These are phyloP conservation scores for Rhytidhysteron rufulum DNA, from an alignment of 2,329 filamentous ascomycete species.

Conservation along the genomic window DNA sequence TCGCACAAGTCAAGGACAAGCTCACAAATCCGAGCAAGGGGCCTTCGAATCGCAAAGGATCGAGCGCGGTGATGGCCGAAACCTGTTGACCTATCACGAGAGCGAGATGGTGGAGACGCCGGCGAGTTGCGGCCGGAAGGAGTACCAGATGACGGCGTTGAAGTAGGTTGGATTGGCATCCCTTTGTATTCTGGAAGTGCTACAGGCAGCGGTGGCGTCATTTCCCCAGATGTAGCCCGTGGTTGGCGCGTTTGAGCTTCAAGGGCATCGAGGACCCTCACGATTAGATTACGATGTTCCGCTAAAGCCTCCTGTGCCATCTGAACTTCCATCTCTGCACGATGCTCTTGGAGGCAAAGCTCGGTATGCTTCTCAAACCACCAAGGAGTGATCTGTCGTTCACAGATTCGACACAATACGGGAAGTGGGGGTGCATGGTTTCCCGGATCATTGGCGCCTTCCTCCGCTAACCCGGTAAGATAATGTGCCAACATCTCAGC, in stretches of 20 bases:
- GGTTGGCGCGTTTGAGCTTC: constrained; percentile 71
- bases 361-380: constrained; percentile 99
- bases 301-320: constrained; percentile 88
- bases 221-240: constrained; percentile 50
- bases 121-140: constrained; percentile 69
- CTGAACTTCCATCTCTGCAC: constrained; percentile 96
- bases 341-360: constrained; percentile 90
- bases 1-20: constrained; percentile 92
- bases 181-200: constrained; percentile 78
- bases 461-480: constrained; percentile 82
- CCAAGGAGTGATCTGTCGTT: constrained; percentile 95
- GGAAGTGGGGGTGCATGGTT: constrained; percentile 77
- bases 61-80: constrained; percentile 76
- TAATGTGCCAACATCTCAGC: constrained; percentile 94
- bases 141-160: constrained; percentile 62
- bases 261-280: constrained; percentile 88
- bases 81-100: constrained; percentile 65
- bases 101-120: constrained; percentile 61
- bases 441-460: constrained; percentile 68
- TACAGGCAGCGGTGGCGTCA: constrained; percentile 41
- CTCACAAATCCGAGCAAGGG: constrained; percentile 90
- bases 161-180: constrained; percentile 73
- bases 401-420: constrained; percentile 93
- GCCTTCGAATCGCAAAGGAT: constrained; percentile 87
- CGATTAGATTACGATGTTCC: constrained; percentile 90